Conservation (phyloP, 257 asterid genomes). For the Thymus quinquecostatus region DNA sequence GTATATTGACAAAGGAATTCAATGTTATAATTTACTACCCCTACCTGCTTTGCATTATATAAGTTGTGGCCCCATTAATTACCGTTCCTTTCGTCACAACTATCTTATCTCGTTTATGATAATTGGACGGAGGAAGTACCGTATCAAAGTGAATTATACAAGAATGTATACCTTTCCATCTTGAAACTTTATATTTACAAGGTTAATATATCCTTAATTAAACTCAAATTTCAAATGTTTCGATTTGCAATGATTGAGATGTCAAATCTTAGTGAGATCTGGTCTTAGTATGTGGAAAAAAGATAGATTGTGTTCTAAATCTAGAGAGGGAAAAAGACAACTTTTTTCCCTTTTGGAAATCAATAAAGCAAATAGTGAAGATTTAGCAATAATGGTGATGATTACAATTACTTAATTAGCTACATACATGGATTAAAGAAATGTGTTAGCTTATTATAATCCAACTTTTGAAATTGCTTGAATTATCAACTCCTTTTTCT, state of each 20-base stretch:
- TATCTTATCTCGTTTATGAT: too few relatives aligned
- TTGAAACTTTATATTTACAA: neutral
- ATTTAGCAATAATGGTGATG: too few relatives aligned
- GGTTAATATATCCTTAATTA: neutral
- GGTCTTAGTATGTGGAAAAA: neutral
- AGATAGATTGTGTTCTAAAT: neutral
- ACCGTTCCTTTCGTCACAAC: too few relatives aligned
- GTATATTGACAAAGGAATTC: neutral
- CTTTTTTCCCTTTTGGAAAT: neutral
- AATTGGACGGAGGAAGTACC: neutral
- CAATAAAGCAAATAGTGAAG: constrained; percentile 24
- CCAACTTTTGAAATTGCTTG: neutral
- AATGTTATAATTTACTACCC: constrained; percentile 15
- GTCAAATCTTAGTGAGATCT: neutral
- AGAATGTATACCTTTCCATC: neutral
- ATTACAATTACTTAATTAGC: too few relatives aligned
- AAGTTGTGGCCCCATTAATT: constrained; percentile 14
- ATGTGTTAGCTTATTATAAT: too few relatives aligned
- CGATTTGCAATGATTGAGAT: neutral
- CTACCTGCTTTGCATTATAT: constrained; percentile 7
- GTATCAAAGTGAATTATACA: neutral
- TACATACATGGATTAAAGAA: too few relatives aligned
- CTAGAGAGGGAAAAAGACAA: too few relatives aligned
- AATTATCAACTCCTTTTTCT: neutral
- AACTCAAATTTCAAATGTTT: neutral